These are phyloP conservation scores for Macrophomina pseudophaseolina DNA, from an alignment of 2,329 filamentous ascomycete species.

Conservation along the genomic window DNA sequence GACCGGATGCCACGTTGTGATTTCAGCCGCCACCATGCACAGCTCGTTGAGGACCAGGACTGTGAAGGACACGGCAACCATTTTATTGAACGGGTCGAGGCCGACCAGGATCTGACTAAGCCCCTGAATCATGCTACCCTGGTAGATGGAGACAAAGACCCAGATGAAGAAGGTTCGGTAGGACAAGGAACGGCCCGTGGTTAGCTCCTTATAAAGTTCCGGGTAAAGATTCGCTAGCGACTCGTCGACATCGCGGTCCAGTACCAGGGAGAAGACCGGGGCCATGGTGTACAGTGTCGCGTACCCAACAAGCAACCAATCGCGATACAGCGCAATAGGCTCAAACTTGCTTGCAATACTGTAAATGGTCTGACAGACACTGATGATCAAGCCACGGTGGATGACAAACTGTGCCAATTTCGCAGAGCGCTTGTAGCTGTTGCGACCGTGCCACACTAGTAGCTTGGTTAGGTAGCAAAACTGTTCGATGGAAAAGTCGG, in stretches of 20 bases:
- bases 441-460: conserved; percentile 97
- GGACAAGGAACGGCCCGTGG: conserved; percentile 80
- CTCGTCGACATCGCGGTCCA: conserved; percentile 95
- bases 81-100: conserved; percentile 59
- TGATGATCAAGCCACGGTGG: conserved; percentile 93
- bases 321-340: conserved; percentile 91
- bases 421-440: conserved; percentile 93
- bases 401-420: conserved; percentile 99
- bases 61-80: conserved; percentile 92
- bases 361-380: conserved; percentile 96
- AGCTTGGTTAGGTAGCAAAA: conserved; percentile 95
- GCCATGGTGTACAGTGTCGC: conserved; percentile 94
- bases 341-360: conserved; percentile 92
- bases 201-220: conserved; percentile 97
- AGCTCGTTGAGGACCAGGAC: conserved; percentile 93
- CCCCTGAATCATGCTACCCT: conserved; percentile 95
- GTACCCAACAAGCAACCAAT: conserved; percentile 97
- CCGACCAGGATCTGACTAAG: conserved; percentile 86
- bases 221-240: conserved; percentile 92
- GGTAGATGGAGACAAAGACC: conserved; percentile 94
- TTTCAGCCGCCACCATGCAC: conserved; percentile 94
- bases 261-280: conserved; percentile 89
- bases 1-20: conserved; percentile 94
- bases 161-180: conserved; percentile 97
- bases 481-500: conserved; percentile 95